A percentile compares a stretch with the other conserved stretches of the same genome.
These are phyloP conservation scores for Nidularia pulvinata DNA, from an alignment of 768 basidiomycete species.

Conservation along the genomic window DNA sequence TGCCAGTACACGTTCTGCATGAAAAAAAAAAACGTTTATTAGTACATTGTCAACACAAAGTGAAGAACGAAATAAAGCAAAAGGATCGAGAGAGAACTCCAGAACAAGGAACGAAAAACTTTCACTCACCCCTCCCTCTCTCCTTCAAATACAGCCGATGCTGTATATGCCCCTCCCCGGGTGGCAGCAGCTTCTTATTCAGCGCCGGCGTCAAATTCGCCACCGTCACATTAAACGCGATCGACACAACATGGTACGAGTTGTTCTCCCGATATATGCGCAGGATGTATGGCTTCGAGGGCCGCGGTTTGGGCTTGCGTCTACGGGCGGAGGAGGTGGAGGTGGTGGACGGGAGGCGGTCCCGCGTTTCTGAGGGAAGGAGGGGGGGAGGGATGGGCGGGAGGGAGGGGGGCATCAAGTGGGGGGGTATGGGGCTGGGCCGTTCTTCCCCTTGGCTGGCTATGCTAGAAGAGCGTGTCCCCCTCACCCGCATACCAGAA, in stretches of 20 bases:
- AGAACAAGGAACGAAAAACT: too few species aligned
- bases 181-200: conserved; percentile 52
- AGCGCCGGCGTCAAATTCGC: conserved; percentile 62
- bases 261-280: not conserved
- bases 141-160: conserved; percentile 78
- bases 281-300: too few species aligned
- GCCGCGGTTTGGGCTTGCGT: too few species aligned
- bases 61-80: not conserved
- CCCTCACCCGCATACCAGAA: too few species aligned
- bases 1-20: conserved; percentile 78
- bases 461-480: too few species aligned
- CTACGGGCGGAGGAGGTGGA: too few species aligned
- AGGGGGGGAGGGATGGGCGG: too few species aligned
- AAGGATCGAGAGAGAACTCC: conserved; percentile 11
- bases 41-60: not conserved
- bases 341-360: too few species aligned
- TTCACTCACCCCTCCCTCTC: conserved; percentile 61
- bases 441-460: too few species aligned
- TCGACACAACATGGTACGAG: conserved; percentile 47
- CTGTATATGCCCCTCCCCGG: conserved; percentile 46
- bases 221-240: conserved; percentile 68
- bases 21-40: not conserved
- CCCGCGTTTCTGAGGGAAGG: too few species aligned
- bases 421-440: too few species aligned
- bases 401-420: too few species aligned